A percentile compares a stretch with the other conserved stretches of the same genome.
These are phyloP conservation scores for Auricularia cornea DNA, from an alignment of 768 basidiomycete genomes.

Conservation along the genomic window DNA sequence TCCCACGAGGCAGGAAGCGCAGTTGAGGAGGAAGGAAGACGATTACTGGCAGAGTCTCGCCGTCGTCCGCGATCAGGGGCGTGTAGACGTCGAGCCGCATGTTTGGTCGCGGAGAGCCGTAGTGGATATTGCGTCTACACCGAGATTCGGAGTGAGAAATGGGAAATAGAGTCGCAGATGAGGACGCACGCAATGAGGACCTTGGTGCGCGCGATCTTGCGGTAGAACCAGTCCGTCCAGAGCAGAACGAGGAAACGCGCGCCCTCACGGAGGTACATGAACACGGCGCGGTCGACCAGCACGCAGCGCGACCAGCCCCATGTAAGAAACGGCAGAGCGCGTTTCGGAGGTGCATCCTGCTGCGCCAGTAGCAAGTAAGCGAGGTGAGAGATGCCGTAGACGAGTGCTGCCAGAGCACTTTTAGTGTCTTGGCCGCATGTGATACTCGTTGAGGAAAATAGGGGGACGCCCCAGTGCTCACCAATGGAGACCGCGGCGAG, in stretches of 20 bases:
- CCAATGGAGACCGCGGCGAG: background rate
- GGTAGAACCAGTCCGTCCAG: background rate
- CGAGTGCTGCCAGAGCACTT: background rate
- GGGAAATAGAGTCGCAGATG: background rate
- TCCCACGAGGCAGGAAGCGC: constrained; percentile 3
- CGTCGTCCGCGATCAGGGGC: background rate
- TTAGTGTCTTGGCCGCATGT: background rate
- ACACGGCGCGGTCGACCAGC: constrained; percentile 1
- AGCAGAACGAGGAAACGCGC: background rate
- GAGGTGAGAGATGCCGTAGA: constrained; percentile 1
- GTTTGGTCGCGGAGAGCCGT: constrained; percentile 1
- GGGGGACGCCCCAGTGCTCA: background rate
- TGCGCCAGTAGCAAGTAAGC: constrained; percentile 4
- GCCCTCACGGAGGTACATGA: constrained; percentile 4
- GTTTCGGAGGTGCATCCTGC: constrained; percentile 2
- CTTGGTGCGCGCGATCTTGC: background rate
- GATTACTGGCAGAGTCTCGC: background rate
- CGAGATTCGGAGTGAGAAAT: background rate
- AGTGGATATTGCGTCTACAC: constrained; percentile 1
- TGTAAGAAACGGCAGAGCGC: background rate
- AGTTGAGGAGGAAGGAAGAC: constrained; percentile 8
- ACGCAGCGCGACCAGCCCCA: constrained; percentile 2
- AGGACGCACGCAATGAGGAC: background rate
- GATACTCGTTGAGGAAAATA: background rate
- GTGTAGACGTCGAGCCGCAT: constrained; percentile 7